Conservation (phyloP, 2,329 filamentous ascomycete genomes). For the Colletotrichum brevisporum region DNA sequence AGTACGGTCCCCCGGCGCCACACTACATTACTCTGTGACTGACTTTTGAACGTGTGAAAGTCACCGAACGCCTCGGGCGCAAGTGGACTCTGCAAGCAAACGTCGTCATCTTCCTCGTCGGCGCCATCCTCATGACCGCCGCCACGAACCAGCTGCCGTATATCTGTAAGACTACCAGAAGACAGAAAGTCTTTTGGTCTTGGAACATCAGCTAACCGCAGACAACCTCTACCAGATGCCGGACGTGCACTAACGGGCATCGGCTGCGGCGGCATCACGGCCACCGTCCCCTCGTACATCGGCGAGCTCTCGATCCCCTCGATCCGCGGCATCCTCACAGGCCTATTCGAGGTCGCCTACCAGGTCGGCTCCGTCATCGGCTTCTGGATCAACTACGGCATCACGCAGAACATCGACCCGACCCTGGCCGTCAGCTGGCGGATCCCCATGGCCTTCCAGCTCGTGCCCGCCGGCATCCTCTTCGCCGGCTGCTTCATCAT, state of each 20-base stretch:
- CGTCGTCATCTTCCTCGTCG: conserved; percentile 59
- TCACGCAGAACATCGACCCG: conserved; percentile 54
- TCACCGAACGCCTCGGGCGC: conserved; percentile 63
- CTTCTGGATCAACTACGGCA: conserved; percentile 66
- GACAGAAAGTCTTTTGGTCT: too few species aligned
- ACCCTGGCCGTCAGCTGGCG: conserved; percentile 57
- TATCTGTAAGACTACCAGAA: conserved; percentile 51
- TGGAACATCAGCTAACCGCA: not conserved
- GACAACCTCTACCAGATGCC: conserved; percentile 47
- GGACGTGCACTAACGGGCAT: conserved; percentile 70
- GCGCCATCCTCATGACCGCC: conserved; percentile 59
- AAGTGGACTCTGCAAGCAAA: conserved; percentile 65
- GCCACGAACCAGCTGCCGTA: conserved; percentile 56
- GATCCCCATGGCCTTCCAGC: conserved; percentile 63
- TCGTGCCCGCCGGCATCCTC: conserved; percentile 59
- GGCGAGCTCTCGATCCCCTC: conserved; percentile 72
- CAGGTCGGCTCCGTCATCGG: conserved; percentile 66
- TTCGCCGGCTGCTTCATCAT: conserved; percentile 60
- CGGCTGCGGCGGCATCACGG: conserved; percentile 65
- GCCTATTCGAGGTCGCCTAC: conserved; percentile 66
- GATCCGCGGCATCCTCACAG: conserved; percentile 70
- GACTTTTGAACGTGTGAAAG: conserved; percentile 20
- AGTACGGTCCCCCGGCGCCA: conserved; percentile 44
- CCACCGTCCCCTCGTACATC: conserved; percentile 74
- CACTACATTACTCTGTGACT: too few species aligned